Evolutionary conservation across 345 rosid genomes (phyloP).

Genomic region (Conringia planisiliqua): DNA sequence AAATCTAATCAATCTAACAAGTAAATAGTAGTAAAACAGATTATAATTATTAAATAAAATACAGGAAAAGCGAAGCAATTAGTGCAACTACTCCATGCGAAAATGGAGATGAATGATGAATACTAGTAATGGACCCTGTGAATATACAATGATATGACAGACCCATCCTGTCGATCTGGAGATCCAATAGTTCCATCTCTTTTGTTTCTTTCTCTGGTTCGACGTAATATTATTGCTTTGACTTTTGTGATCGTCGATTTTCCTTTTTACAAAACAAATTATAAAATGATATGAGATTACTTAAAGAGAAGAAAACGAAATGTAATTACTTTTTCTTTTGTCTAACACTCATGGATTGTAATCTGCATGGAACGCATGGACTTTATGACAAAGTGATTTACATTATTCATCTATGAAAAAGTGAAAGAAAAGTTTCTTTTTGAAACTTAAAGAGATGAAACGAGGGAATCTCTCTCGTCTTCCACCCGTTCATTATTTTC

Average conservation of each 20-base stretch:
- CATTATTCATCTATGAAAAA: slow-evolving; percentile 5
- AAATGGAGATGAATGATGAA: slow-evolving; percentile 5
- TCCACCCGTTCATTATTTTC: neutral
- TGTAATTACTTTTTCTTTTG: neutral
- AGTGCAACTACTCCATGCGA: slow-evolving; percentile 30
- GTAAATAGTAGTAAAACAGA: neutral
- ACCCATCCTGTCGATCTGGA: slow-evolving; percentile 1
- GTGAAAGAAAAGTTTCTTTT: slow-evolving; percentile 11
- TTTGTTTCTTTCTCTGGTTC: neutral
- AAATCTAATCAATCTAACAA: neutral
- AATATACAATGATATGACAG: neutral
- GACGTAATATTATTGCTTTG: neutral
- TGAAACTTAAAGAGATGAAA: neutral
- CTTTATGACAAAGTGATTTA: slow-evolving; percentile 12
- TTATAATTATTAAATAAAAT: neutral
- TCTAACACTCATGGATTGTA: neutral
- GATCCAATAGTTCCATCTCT: neutral
- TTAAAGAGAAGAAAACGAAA: neutral
- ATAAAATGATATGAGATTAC: neutral
- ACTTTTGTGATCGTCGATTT: slow-evolving; percentile 2
- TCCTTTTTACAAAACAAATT: neutral
- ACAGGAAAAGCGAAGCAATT: slow-evolving; percentile 3
- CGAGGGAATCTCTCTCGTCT: slow-evolving; percentile 24
- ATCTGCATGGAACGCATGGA: slow-evolving; percentile 21
- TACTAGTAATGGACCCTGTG: slow-evolving; percentile 7